Conservation (phyloP, 805 yeast genomes). For the Ogataea pilisensis region DNA sequence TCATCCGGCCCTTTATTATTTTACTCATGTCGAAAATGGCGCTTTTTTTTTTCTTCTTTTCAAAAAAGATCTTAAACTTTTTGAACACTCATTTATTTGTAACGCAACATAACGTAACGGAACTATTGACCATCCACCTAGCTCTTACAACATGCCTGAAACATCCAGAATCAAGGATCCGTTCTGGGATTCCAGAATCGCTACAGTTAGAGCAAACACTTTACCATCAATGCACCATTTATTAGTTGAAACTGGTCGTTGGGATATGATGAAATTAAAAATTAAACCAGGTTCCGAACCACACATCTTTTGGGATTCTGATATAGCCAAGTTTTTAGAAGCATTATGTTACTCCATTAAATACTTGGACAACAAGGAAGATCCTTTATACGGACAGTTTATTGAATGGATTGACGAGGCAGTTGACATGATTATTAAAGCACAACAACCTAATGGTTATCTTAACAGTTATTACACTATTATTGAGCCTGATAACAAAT, state of each 20-base stretch:
- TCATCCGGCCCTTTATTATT: no score
- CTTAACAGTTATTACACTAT: conserved; percentile 21
- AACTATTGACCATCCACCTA: no score
- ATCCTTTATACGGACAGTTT: conserved; percentile 7
- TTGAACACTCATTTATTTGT: no score
- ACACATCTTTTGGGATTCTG: conserved; percentile 27
- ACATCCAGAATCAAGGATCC: background rate
- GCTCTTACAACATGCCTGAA: no score
- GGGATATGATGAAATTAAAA: conserved; percentile 18
- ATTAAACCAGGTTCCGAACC: conserved; percentile 9
- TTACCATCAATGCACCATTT: conserved; percentile 19
- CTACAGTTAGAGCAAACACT: conserved; percentile 13
- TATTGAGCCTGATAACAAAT: conserved; percentile 15
- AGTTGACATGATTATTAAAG: conserved; percentile 15
- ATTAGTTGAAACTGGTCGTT: conserved; percentile 20
- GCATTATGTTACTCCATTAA: conserved; percentile 18
- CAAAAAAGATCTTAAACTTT: no score
- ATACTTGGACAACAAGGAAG: conserved; percentile 6
- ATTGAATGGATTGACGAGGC: conserved; percentile 17
- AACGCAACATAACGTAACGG: no score
- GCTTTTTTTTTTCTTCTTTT: no score
- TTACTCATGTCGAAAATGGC: no score
- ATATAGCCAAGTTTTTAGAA: conserved; percentile 25
- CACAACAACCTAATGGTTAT: conserved; percentile 25
- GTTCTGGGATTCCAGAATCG: conserved; percentile 17